Percentiles rank a stretch among this genome's conserved stretches.
These are phyloP conservation scores for Colletotrichum acutatum DNA, from an alignment of 2,329 filamentous ascomycete species.

Conservation along the genomic window DNA sequence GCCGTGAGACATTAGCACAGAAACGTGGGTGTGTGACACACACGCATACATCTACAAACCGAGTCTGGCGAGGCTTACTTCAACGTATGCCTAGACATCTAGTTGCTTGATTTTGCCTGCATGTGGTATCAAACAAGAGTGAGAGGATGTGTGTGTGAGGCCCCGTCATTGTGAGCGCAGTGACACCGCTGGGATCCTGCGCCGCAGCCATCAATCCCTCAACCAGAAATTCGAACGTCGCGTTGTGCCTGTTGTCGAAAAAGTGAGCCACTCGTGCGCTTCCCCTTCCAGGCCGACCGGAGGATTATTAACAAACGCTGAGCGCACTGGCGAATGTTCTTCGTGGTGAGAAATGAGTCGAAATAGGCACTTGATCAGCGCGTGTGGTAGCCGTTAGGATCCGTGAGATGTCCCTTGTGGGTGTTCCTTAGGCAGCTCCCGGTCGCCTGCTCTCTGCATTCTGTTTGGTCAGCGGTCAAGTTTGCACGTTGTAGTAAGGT, in stretches of 20 bases:
- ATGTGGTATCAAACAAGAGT: background rate
- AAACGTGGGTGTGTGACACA: background rate
- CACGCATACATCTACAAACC: background rate
- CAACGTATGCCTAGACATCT: background rate
- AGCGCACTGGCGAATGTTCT: background rate
- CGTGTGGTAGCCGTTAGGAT: background rate
- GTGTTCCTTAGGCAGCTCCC: background rate
- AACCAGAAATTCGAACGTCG: background rate
- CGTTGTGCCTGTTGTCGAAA: background rate
- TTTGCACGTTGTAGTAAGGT: background rate
- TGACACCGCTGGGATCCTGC: background rate
- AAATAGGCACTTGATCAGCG: conserved; percentile 5
- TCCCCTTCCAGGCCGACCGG: background rate
- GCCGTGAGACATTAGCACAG: background rate
- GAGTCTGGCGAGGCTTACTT: background rate
- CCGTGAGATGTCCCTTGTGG: too few relatives aligned
- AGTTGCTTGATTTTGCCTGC: background rate
- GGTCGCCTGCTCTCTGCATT: conserved; percentile 2
- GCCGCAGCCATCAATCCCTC: background rate
- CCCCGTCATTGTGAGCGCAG: background rate
- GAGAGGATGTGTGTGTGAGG: background rate
- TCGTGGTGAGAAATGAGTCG: background rate
- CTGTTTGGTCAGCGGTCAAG: background rate
- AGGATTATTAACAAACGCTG: background rate
- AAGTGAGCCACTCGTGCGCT: background rate